A percentile compares a stretch with the other conserved stretches of the same genome.
Evolutionary conservation across 306 rosid genomes (phyloP).

Genomic region (Trifolium dubium): DNA sequence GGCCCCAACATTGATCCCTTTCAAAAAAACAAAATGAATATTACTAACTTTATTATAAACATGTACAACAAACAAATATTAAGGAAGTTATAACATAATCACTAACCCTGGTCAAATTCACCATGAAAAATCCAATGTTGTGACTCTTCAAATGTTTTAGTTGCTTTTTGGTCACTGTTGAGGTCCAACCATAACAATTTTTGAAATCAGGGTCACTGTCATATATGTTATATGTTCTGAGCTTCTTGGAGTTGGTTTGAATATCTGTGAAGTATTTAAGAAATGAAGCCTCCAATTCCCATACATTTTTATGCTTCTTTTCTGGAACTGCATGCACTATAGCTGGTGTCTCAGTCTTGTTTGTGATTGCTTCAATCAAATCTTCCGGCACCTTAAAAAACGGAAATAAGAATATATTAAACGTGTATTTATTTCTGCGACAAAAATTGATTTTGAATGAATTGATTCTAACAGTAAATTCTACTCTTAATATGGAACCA

Average conservation of each 20-base stretch:
- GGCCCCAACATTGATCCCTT: conserved; percentile 95
- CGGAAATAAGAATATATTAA: too few relatives aligned
- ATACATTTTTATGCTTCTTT: conserved; percentile 38
- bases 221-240: conserved; percentile 53
- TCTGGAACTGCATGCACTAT: conserved; percentile 65
- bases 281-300: conserved; percentile 58
- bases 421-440: too few relatives aligned
- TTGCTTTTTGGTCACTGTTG: conserved; percentile 60
- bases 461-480: too few relatives aligned
- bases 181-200: conserved; percentile 73
- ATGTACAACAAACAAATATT: background rate
- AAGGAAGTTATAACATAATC: background rate
- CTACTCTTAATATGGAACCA: too few relatives aligned
- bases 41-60: background rate
- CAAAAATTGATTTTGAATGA: too few relatives aligned
- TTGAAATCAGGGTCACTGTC: conserved; percentile 62
- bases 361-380: conserved; percentile 55
- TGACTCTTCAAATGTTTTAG: conserved; percentile 46
- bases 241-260: conserved; percentile 44
- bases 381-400: conserved; percentile 72
- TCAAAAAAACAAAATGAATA: background rate
- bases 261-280: conserved; percentile 42
- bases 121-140: conserved; percentile 73
- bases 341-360: conserved; percentile 48
- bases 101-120: conserved; percentile 72